Conservation (phyloP, 2,329 filamentous ascomycete species). For the Coniochaeta pulveracea region DNA sequence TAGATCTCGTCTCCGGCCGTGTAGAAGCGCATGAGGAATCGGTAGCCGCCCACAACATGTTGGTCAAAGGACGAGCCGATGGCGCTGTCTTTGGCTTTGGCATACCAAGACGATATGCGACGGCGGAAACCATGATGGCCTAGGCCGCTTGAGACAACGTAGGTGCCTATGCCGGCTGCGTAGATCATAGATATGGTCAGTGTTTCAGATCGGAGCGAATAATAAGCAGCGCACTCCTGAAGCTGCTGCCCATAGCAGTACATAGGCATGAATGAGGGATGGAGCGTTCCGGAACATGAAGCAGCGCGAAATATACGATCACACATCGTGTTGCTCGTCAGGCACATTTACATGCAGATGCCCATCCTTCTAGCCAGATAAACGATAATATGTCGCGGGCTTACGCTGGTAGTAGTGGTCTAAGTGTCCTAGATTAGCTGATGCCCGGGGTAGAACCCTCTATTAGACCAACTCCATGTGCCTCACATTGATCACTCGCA, state of each 20-base stretch:
- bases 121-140: constrained; percentile 44
- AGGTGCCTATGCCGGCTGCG: constrained; percentile 58
- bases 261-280: no score
- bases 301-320: no score
- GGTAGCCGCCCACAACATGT: constrained; percentile 75
- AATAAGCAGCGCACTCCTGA: no score
- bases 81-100: constrained; percentile 68
- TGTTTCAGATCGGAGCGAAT: no score
- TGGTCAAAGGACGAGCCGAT: constrained; percentile 71
- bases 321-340: no score
- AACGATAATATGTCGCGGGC: constrained; percentile 14
- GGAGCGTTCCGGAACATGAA: no score
- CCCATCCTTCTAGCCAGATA: no score
- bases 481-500: constrained; percentile 44
- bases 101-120: constrained; percentile 53
- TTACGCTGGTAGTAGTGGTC: constrained; percentile 52
- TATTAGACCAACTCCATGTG: not conserved
- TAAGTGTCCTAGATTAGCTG: constrained; percentile 9
- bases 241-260: no score
- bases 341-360: no score
- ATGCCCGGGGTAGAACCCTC: not conserved
- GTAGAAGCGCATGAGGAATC: constrained; percentile 68
- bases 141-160: constrained; percentile 49
- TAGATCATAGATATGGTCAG: not conserved
- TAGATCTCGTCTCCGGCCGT: constrained; percentile 53